Evolutionary conservation across 768 basidiomycete species (phyloP), one percentile per base, ranked within the genome.

Genomic region (Lentinus tigrinus): DNA sequence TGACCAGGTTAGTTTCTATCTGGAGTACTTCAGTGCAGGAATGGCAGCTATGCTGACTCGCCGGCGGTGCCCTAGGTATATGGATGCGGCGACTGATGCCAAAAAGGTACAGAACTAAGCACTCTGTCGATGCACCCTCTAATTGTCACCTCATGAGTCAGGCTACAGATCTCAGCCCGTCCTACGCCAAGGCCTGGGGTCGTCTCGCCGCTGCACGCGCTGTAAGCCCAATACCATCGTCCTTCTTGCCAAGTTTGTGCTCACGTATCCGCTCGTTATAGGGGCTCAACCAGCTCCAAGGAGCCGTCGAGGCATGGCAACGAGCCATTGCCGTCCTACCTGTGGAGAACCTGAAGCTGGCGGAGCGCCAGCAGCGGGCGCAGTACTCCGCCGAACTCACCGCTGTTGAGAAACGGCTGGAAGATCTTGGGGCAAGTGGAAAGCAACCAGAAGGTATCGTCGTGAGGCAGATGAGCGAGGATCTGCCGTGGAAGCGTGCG

Each of bases 281-380:
- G 66, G 34, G 31, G 8, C 51, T 64, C 4, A 44, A 53, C 19
- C 17, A 50, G 4, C 63, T 50, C 44, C 26, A 26, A 7, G 8
- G 17, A 6, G 53, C 64, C 44, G 50, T 65, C 4, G 27, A 52
- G 2, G 39, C 59, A 1, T 68, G 55, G 65, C 59, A 73, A 40
- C 68, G 61, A 11, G 78, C 74, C 0, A 47, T 77, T 7, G 40
- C 58, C 1, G 69, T 68, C 27, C 67, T 78, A 4, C 58, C 70
- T 0, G 57, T 47, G 4, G 65, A 69, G 10, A 63, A 66, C 42
- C 70, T 75, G 1, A 72, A 65, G 7, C 60, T 66, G 3, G 60
- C 66, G 2, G 70, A 80, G 27, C 56, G 67, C 57, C 65, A 61
- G 31, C 74, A 77, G 39, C 72, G 72, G 51, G 57, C 61, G 2